phyloP scores from a whole-genome alignment of 2,329 filamentous ascomycete genomes.

The Sporothrix brasiliensis region DNA sequence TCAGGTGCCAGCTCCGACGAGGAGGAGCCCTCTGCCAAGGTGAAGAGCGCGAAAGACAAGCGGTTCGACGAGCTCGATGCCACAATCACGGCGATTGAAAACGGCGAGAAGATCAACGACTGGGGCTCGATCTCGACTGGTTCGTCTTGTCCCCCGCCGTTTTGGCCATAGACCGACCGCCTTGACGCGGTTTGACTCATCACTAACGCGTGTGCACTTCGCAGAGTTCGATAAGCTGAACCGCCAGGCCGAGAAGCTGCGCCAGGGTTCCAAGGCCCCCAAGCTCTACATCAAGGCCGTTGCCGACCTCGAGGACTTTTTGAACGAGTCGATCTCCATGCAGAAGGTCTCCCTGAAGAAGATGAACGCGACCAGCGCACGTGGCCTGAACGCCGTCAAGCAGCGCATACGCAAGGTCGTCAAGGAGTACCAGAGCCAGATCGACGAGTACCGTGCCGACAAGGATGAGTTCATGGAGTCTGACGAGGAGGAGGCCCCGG shows the following conservation, averaged over 20 bases:
- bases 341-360: constrained; percentile 96
- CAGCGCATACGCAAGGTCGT: constrained; percentile 99
- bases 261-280: constrained; percentile 74
- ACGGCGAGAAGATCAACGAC: constrained; percentile 95
- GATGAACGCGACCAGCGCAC: constrained; percentile 95
- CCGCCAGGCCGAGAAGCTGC: constrained; percentile 78
- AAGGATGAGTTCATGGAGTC: constrained; percentile 88
- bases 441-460: constrained; percentile 83
- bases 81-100: constrained; percentile 89
- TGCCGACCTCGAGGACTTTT: constrained; percentile 88
- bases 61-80: constrained; percentile 89
- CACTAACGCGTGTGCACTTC: constrained; percentile 13
- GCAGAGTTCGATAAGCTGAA: constrained; percentile 94
- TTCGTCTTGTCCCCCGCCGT: constrained; percentile 50
- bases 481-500: constrained; percentile 67
- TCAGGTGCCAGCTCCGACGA: constrained; percentile 75
- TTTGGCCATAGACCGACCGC: not conserved
- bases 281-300: constrained; percentile 93
- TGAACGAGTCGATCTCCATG: constrained; percentile 92
- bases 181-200: constrained; percentile 4
- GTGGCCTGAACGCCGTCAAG: constrained; percentile 94
- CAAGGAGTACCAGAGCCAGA: constrained; percentile 86
- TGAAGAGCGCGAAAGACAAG: constrained; percentile 99
- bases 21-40: constrained; percentile 79
- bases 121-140: constrained; percentile 91